Conservation (phyloP, 2,329 filamentous ascomycete genomes). For the Pyrenochaeta sp. region DNA sequence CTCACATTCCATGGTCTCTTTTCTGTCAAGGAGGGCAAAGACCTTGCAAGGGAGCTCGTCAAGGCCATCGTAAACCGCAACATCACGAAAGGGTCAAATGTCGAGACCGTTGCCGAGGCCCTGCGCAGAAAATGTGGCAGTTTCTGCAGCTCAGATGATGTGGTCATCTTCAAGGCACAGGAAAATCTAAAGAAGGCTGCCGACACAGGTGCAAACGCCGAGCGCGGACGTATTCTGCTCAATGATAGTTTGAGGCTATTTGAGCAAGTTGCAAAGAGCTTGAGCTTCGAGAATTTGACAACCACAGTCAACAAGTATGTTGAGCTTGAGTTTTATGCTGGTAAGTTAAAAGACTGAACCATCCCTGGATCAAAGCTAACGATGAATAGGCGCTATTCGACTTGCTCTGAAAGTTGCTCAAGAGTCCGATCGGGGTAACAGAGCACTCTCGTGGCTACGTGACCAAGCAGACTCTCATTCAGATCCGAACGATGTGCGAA, state of each 20-base stretch:
- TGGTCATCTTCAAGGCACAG: slow-evolving; percentile 97
- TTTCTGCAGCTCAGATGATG: slow-evolving; percentile 97
- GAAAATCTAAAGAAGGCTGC: slow-evolving; percentile 90
- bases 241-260: slow-evolving; percentile 91
- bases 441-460: slow-evolving; percentile 83
- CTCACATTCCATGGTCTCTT: slow-evolving; percentile 92
- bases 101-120: slow-evolving; percentile 97
- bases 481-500: slow-evolving; percentile 72
- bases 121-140: slow-evolving; percentile 89
- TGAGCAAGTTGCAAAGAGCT: slow-evolving; percentile 82
- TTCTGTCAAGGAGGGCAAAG: slow-evolving; percentile 77
- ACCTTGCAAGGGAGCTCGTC: slow-evolving; percentile 90
- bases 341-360: slow-evolving; percentile 19
- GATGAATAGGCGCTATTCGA: slow-evolving; percentile 73
- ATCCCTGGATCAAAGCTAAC: slow-evolving; percentile 2
- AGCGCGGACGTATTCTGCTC: slow-evolving; percentile 77
- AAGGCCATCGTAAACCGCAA: slow-evolving; percentile 98
- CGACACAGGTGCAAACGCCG: slow-evolving; percentile 77
- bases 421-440: slow-evolving; percentile 86
- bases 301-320: slow-evolving; percentile 82
- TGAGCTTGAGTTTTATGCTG: slow-evolving; percentile 85
- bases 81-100: slow-evolving; percentile 94
- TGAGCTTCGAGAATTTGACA: slow-evolving; percentile 81
- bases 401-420: slow-evolving; percentile 83
- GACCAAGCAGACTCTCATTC: slow-evolving; percentile 78